Evolutionary conservation across 148 eudicot genomes (phyloP).

Genomic region (Silene latifolia): DNA sequence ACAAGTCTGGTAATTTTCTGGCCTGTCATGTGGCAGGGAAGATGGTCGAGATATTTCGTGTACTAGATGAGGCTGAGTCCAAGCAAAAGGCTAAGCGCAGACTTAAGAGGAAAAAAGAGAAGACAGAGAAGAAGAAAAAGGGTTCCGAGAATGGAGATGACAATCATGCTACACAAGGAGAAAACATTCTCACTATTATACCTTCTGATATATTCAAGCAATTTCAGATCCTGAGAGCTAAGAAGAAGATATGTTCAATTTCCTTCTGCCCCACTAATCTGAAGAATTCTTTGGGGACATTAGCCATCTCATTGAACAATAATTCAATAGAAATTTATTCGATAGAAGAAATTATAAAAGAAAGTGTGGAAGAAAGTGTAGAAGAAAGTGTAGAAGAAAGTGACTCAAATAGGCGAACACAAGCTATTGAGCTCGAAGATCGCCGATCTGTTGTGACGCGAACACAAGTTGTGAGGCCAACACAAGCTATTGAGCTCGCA

Average conservation of each 20-base stretch:
- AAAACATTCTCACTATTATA: constrained; percentile 35
- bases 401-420: constrained; percentile 41
- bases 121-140: constrained; percentile 43
- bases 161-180: constrained; percentile 35
- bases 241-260: constrained; percentile 84
- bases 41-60: constrained; percentile 74
- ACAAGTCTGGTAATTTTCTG: constrained; percentile 64
- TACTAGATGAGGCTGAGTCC: constrained; percentile 78
- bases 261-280: constrained; percentile 64
- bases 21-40: constrained; percentile 97
- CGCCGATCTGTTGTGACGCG: too few relatives aligned
- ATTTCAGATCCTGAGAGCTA: constrained; percentile 64
- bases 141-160: constrained; percentile 39
- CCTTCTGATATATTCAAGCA: constrained; percentile 77
- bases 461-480: constrained; percentile 19
- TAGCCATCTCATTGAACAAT: constrained; percentile 86
- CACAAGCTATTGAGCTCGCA: constrained; percentile 73
- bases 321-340: constrained; percentile 75
- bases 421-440: too few relatives aligned
- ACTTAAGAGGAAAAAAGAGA: constrained; percentile 75
- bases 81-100: constrained; percentile 90
- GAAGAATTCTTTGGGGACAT: constrained; percentile 61
- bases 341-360: constrained; percentile 22
- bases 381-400: not conserved
- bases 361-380: too few relatives aligned